Percentiles rank a stretch among this genome's conserved stretches.
These are phyloP conservation scores for Marasmius fiardii DNA, from an alignment of 1,284 basidiomycete genomes.

Conservation along the genomic window DNA sequence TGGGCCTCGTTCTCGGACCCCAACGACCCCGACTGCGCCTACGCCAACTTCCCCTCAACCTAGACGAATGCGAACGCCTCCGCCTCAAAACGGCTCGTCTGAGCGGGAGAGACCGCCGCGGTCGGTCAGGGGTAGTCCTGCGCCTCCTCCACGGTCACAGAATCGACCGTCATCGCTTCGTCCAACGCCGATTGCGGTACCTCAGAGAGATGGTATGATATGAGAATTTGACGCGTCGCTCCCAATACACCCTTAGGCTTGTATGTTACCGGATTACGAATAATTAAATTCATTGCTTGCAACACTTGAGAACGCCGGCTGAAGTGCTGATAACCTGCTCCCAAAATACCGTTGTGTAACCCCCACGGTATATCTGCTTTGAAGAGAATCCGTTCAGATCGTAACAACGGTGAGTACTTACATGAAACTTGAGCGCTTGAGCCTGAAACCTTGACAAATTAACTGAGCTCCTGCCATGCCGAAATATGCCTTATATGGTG, in stretches of 20 bases:
- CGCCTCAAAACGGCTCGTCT: slow-evolving; percentile 12
- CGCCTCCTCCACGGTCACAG: slow-evolving; percentile 51
- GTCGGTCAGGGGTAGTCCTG: slow-evolving; percentile 29
- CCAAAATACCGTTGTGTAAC: too few relatives aligned
- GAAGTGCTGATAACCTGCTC: too few relatives aligned
- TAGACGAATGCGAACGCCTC: slow-evolving; percentile 26
- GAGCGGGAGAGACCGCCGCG: slow-evolving; percentile 30
- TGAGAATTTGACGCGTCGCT: slow-evolving; percentile 19
- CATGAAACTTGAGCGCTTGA: too few relatives aligned
- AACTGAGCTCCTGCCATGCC: too few relatives aligned
- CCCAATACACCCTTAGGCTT: not conserved
- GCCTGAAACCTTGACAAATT: too few relatives aligned
- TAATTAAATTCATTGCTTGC: too few relatives aligned
- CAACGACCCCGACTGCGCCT: slow-evolving; percentile 2
- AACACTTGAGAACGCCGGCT: too few relatives aligned
- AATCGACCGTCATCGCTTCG: slow-evolving; percentile 50
- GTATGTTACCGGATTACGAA: too few relatives aligned
- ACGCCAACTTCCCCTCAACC: slow-evolving; percentile 26
- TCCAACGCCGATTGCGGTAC: slow-evolving; percentile 44
- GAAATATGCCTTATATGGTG: too few relatives aligned
- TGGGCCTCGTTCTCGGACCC: not conserved
- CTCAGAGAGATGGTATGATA: slow-evolving; percentile 56
- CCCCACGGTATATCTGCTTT: too few relatives aligned
- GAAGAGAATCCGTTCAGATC: too few relatives aligned
- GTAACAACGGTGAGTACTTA: too few relatives aligned